phyloP scores from a whole-genome alignment of 176 grass and related monocot species.

The Oryza meridionalis region DNA sequence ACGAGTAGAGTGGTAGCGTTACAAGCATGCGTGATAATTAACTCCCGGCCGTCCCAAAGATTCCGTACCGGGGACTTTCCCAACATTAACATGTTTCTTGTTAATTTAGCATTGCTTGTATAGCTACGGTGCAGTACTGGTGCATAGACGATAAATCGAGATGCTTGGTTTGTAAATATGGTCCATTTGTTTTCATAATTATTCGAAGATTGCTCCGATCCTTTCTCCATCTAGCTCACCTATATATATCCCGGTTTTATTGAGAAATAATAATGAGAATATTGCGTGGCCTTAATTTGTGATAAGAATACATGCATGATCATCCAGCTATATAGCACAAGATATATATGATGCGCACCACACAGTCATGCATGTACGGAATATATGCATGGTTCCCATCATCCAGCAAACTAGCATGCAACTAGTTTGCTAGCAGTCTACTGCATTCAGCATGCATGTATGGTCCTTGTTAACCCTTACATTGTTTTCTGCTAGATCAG shows the following conservation, averaged over 20 bases:
- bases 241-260: neutral
- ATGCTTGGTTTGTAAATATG: neutral
- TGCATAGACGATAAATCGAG: too few relatives aligned
- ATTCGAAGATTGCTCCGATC: too few relatives aligned
- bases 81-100: neutral
- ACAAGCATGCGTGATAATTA: neutral
- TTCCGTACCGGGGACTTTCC: neutral
- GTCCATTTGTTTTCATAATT: neutral
- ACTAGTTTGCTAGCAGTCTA: neutral
- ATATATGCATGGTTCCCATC: neutral
- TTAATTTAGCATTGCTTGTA: neutral
- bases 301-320: neutral
- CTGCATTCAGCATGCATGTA: neutral
- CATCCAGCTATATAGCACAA: neutral
- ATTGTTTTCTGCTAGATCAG: conserved; percentile 20
- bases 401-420: neutral
- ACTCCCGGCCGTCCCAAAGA: neutral
- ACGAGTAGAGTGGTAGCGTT: neutral
- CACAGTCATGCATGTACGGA: neutral
- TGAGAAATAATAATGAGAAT: too few relatives aligned
- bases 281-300: neutral
- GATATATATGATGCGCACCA: neutral
- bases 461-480: neutral
- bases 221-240: neutral
- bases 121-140: too few relatives aligned